Conservation (phyloP, 257 asterid genomes). For the Ligustrum vulgare region DNA sequence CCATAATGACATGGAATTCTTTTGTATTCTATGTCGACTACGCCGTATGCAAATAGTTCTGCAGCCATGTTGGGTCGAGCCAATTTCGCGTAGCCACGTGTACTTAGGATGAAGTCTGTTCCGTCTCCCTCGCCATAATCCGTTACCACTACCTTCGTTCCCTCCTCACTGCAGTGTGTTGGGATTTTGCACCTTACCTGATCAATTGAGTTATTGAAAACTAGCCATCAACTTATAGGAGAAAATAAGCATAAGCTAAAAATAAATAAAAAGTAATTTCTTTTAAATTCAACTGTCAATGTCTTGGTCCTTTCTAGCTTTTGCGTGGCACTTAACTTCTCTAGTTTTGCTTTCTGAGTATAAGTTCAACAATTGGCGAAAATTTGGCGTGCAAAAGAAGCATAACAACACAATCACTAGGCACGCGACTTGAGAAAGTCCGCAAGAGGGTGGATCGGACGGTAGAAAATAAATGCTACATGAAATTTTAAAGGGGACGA, state of each 20-base stretch:
- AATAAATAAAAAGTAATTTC: not conserved
- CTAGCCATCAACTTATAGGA: not conserved
- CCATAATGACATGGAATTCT: constrained; percentile 50
- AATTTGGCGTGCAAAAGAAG: too few relatives aligned
- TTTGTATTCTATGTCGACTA: constrained; percentile 56
- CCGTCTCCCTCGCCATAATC: constrained; percentile 66
- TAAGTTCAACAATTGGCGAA: too few relatives aligned
- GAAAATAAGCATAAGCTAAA: not conserved
- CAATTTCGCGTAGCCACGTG: constrained; percentile 56
- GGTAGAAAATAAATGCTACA: too few relatives aligned
- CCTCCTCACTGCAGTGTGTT: constrained; percentile 58
- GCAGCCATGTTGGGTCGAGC: constrained; percentile 54
- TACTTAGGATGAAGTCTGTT: constrained; percentile 65
- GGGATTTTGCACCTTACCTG: constrained; percentile 72
- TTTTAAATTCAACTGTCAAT: too few relatives aligned
- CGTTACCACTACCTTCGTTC: constrained; percentile 62
- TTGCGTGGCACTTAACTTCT: too few relatives aligned
- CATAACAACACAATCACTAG: too few relatives aligned
- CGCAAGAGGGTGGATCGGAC: too few relatives aligned
- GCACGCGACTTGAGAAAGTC: too few relatives aligned
- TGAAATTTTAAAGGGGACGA: too few relatives aligned
- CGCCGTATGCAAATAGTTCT: constrained; percentile 54
- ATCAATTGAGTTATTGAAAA: not conserved
- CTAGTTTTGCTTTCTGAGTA: too few relatives aligned
- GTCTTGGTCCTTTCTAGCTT: too few relatives aligned